Conservation (phyloP, 2,329 filamentous ascomycete species). For the Aspergillus amoenus region DNA sequence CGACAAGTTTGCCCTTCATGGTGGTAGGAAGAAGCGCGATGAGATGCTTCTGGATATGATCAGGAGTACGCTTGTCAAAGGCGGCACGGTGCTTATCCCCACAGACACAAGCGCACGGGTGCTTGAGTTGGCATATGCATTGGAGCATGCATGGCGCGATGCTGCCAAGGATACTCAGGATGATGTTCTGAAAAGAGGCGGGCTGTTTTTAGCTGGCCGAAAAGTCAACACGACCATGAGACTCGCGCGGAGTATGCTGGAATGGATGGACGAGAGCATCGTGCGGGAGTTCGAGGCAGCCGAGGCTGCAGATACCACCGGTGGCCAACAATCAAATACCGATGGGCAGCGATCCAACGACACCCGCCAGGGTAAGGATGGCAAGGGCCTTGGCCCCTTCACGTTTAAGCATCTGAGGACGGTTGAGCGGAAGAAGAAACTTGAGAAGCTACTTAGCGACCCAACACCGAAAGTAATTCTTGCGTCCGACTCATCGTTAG, state of each 20-base stretch:
- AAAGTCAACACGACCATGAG: conserved; percentile 86
- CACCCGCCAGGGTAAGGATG: conserved; percentile 38
- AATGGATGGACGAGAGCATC: conserved; percentile 98
- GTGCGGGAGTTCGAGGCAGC: conserved; percentile 83
- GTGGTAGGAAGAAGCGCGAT: conserved; percentile 77
- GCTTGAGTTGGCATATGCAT: conserved; percentile 83
- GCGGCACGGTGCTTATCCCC: conserved; percentile 89
- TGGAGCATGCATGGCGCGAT: conserved; percentile 87
- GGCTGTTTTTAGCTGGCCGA: conserved; percentile 78
- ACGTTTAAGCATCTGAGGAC: conserved; percentile 84
- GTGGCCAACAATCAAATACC: conserved; percentile 31
- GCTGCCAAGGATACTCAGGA: conserved; percentile 55
- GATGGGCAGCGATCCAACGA: conserved; percentile 42
- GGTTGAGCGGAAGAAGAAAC: conserved; percentile 76
- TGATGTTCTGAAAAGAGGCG: conserved; percentile 51
- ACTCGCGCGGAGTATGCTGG: conserved; percentile 90
- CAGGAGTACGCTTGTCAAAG: conserved; percentile 71
- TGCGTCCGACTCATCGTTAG: conserved; percentile 83
- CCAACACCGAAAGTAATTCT: conserved; percentile 71
- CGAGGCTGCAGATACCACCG: conserved; percentile 40
- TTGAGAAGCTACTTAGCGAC: conserved; percentile 65
- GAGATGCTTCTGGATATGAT: conserved; percentile 82
- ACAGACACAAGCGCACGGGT: conserved; percentile 95
- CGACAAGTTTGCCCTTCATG: conserved; percentile 66
- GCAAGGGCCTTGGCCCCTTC: conserved; percentile 67